phyloP scores from a whole-genome alignment of 2,329 filamentous ascomycete species.

The Amphichorda felina region DNA sequence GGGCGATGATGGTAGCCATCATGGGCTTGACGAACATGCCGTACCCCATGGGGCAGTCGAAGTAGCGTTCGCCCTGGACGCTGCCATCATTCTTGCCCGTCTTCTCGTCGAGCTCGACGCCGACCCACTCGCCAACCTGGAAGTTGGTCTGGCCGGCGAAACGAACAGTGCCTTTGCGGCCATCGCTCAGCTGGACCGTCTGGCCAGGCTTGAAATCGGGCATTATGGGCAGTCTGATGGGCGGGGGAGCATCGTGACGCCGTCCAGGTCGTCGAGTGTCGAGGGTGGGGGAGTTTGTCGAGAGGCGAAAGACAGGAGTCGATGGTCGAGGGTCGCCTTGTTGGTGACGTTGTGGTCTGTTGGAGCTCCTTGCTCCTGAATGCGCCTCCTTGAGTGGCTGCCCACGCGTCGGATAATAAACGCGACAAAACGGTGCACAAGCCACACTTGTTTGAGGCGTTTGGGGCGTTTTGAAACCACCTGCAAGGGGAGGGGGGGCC shows the following conservation, averaged over 20 bases:
- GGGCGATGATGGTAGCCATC: conserved; percentile 49
- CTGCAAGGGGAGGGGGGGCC: too few species aligned
- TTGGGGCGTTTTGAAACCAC: too few species aligned
- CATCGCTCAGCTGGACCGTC: conserved; percentile 67
- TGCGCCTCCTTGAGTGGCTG: neutral
- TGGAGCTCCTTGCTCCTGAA: neutral
- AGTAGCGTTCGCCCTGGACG: conserved; percentile 80
- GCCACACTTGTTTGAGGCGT: too few species aligned
- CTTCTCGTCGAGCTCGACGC: conserved; percentile 72
- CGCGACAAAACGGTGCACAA: neutral
- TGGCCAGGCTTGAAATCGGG: conserved; percentile 55
- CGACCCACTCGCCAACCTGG: conserved; percentile 75
- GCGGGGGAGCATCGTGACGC: conserved; percentile 19
- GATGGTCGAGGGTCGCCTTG: too few species aligned
- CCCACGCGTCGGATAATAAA: conserved; percentile 1
- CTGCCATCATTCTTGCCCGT: conserved; percentile 90
- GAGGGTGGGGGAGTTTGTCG: neutral
- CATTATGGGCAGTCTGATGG: conserved; percentile 27
- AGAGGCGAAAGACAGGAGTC: too few species aligned
- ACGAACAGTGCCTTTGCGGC: conserved; percentile 64
- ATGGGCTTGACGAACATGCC: conserved; percentile 78
- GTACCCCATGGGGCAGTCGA: conserved; percentile 64
- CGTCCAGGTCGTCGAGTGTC: neutral
- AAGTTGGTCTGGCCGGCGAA: conserved; percentile 75
- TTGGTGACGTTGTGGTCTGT: neutral